phyloP scores from a whole-genome alignment of 164 flowering plant species.

The Platanus orientalis region DNA sequence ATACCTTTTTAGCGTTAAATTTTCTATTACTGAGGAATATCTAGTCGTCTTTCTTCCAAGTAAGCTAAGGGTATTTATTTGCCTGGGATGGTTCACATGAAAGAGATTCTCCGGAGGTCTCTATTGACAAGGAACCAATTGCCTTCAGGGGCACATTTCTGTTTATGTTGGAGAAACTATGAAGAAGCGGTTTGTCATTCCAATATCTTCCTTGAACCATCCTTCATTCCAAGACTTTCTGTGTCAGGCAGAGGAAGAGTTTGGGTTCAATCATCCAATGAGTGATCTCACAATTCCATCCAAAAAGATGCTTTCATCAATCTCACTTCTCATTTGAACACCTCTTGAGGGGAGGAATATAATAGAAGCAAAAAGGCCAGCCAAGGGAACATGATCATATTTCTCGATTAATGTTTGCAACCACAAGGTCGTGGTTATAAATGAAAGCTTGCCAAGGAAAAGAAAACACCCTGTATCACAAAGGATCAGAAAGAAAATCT shows the following conservation, averaged over 20 bases:
- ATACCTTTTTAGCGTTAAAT: no score
- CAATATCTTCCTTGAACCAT: constrained; percentile 32
- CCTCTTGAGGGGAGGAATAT: no score
- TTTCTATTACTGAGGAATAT: no score
- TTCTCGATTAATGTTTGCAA: no score
- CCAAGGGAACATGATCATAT: no score
- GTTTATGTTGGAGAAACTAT: constrained; percentile 32
- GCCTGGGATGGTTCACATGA: constrained; percentile 12
- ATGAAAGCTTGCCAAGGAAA: no score
- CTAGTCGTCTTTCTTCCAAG: no score
- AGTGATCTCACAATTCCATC: constrained; percentile 33
- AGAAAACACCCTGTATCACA: no score
- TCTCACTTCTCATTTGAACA: constrained; percentile 17
- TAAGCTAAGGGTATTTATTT: constrained; percentile 24
- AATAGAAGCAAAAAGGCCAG: no score
- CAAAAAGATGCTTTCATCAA: constrained; percentile 14
- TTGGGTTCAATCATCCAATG: constrained; percentile 34
- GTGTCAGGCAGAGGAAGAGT: constrained; percentile 27
- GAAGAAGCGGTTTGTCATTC: constrained; percentile 29
- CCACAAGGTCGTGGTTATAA: no score
- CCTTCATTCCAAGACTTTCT: constrained; percentile 28
- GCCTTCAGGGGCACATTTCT: constrained; percentile 25
- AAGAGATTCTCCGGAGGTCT: constrained; percentile 14
- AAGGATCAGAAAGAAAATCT: no score
- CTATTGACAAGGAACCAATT: no score